Base-by-base conservation (phyloP, 257 asterid species). In the Fraxinus excelsior region DNA sequence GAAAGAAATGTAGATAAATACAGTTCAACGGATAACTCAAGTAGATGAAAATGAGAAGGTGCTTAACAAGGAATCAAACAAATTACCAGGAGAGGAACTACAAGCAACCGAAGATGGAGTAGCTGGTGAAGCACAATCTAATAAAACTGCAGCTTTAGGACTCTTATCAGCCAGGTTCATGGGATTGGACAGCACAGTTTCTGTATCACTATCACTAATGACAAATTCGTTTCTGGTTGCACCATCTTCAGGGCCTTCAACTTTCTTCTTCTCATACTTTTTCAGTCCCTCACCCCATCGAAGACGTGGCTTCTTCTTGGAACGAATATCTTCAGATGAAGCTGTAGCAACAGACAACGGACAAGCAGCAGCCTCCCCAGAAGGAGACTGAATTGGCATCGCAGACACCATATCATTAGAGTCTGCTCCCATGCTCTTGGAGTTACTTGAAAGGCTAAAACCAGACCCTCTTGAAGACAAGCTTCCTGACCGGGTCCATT, bases 221-320 rank as follows among this genome's bases (percentile, higher is more conserved):
- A 67, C 73, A 34, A 74, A 72, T 71, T 79, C 88, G 72, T 85
- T 82, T 75, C 81, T 81, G 21, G 67, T 2, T 49, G 77, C 74
- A 78, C 79, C 75, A 73, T 90, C 97, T 80, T 90, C 99, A 77
- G 90, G 86, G 37, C 85, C 88, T 51, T 85, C 99, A 49, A 93
- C 96, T 84, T 87, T 93, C 88, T 95, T 91, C 86, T 91, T 95
- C 89, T 95, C 99, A 78, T 80, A 91, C 87, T 96, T 96, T 5
- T 98, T 98, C 51, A 96, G 91, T 67, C 98, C 99, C 85, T 91
- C 97, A 64, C 99, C 99, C 97, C 97, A 96, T 75, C 97, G 96
- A 76, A 96, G 90, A 32, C 99, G 98, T 0, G 95, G 97, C 85
- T 96, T 96, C 92, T 93, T 96, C 82, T 96, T 86, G 66, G 97